A percentile compares a stretch with the other conserved stretches of the same genome.
These are phyloP conservation scores for Marchantia paleacea DNA, from an alignment of 225 moss, liverwort and hornwort species.

Conservation along the genomic window DNA sequence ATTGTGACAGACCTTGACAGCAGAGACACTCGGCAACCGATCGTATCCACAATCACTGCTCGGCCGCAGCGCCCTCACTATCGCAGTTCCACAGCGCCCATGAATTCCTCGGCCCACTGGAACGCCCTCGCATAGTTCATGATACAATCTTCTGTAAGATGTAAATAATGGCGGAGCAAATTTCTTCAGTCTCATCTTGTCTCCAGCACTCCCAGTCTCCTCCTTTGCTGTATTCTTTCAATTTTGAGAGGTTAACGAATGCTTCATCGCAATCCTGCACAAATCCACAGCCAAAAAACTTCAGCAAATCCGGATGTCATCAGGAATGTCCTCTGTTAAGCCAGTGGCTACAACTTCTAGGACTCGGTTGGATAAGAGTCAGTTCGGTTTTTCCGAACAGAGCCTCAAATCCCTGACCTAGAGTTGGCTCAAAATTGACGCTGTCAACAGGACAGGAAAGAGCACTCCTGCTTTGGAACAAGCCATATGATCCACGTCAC, in stretches of 20 bases:
- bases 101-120: background rate
- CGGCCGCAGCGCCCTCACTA: background rate
- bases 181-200: background rate
- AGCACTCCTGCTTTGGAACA: too few species aligned
- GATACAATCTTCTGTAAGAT: background rate
- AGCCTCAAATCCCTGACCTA: background rate
- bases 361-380: background rate
- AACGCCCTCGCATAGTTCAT: background rate
- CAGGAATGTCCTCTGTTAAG: background rate
- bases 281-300: background rate
- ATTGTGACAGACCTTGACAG: background rate
- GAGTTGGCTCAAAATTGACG: background rate
- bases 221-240: background rate
- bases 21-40: background rate
- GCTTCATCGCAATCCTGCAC: conserved; percentile 2
- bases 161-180: background rate
- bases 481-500: too few species aligned
- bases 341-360: background rate
- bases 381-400: background rate
- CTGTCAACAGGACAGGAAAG: background rate
- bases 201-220: background rate
- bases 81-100: background rate
- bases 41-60: too few species aligned
- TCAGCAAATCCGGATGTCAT: background rate
- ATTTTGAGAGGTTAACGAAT: background rate